These are phyloP conservation scores for Cantharellus cinnabarinus DNA, from an alignment of 768 basidiomycete species.

Conservation along the genomic window DNA sequence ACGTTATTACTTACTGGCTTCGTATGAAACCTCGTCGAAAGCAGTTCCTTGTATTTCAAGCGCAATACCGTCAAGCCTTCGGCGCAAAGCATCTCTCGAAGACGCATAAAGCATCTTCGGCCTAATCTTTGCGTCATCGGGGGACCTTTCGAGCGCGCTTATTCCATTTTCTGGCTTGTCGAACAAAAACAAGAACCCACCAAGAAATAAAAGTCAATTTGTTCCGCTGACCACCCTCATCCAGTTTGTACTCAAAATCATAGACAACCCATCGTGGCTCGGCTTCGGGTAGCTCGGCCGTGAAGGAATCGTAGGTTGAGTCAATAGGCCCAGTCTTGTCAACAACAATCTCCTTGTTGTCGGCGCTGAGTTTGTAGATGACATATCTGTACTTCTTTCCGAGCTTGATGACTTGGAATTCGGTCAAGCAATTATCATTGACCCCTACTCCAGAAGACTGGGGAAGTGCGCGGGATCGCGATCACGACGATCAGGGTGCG, in stretches of 20 bases:
- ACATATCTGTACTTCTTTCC: slow-evolving; percentile 66
- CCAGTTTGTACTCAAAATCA: slow-evolving; percentile 68
- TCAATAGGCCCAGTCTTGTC: slow-evolving; percentile 33
- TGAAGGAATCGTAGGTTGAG: slow-evolving; percentile 47
- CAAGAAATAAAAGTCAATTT: slow-evolving; percentile 74
- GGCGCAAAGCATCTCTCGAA: slow-evolving; percentile 63
- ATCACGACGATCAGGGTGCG: too few species aligned
- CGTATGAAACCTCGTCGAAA: slow-evolving; percentile 44
- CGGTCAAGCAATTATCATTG: slow-evolving; percentile 32
- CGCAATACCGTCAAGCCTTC: slow-evolving; percentile 51
- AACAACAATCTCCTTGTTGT: slow-evolving; percentile 55
- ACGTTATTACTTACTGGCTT: slow-evolving; percentile 30
- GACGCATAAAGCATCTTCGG: slow-evolving; percentile 87
- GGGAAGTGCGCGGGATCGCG: background rate
- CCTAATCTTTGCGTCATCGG: slow-evolving; percentile 68
- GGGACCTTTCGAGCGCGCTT: slow-evolving; percentile 36
- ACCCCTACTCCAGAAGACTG: slow-evolving; percentile 52
- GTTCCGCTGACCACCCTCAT: slow-evolving; percentile 56
- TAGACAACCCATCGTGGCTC: slow-evolving; percentile 84
- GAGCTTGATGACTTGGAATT: slow-evolving; percentile 53
- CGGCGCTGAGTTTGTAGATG: slow-evolving; percentile 45
- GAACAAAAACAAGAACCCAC: slow-evolving; percentile 28
- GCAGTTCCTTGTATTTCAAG: slow-evolving; percentile 80
- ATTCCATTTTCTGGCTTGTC: background rate
- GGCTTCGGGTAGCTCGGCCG: slow-evolving; percentile 46